Evolutionary conservation across 352 stramenopile genomes (phyloP), one percentile per base, ranked within the genome.

Genomic region (Elongisporangium undulatum): DNA sequence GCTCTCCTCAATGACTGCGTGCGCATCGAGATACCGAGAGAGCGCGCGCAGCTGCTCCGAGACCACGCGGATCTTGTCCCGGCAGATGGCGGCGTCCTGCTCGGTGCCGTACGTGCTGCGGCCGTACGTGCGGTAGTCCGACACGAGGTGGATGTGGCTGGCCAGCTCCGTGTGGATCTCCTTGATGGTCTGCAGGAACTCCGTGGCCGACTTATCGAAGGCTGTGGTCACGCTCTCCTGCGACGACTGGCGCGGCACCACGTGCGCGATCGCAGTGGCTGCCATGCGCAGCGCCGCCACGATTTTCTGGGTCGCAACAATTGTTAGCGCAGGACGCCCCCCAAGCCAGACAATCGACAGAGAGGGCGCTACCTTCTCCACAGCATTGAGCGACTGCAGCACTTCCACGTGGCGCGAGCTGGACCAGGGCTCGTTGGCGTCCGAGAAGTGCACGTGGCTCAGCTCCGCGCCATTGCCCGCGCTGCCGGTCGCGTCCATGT

Each of bases 121-220:
- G 23, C 79, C 82, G 62, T 87, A 95, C 13, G 74, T 87, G 54
- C 85, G 85, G 64, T 95, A 95, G 68, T 95, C 82, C 53, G 82
- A 87, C 29, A 95, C 85, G 17, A 95, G 63, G 68, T 95, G 85
- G 61, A 92, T 89, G 65, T 95, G 82, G 66, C 76, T 79, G 16
- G 83, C 85, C 19, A 95, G 72, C 60, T 95, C 85, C 7, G 77
- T 75, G 72, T 95, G 85, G 60, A 95, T 89, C 63, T 92, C 82
- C 56, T 87, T 81, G n/a, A 95, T 76, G 50, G 93, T 77, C 71
- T 93, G 85, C 58, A 95, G 67, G 66, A 95, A 95, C 62, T 93
- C 83, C 49, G 80, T 91, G 61, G 83, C 89, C 20, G 85, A 64
- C 55, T 75, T 71, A 64, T 87, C 90, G 64, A 95, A 95, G 34